These are phyloP conservation scores for Solanum phureja DNA, from an alignment of 257 asterid genomes.

Conservation along the genomic window DNA sequence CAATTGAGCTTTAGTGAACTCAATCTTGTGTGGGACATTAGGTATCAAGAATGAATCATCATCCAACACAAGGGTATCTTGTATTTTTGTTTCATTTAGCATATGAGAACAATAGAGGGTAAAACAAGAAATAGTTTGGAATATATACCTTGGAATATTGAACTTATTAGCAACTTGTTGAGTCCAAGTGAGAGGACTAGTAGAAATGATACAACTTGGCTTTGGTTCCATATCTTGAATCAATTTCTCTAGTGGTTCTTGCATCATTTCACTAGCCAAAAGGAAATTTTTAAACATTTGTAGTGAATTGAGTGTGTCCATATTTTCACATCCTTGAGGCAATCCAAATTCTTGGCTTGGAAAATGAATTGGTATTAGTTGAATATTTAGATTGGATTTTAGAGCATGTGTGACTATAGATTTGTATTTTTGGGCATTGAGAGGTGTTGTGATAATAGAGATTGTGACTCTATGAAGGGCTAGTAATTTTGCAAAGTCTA, in stretches of 20 bases:
- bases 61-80: slow-evolving; percentile 10
- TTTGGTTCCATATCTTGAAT: slow-evolving; percentile 20
- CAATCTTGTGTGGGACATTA: slow-evolving; percentile 33
- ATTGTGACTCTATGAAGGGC: slow-evolving; percentile 24
- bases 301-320: slow-evolving; percentile 29
- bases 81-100: neutral
- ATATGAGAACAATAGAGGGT: slow-evolving; percentile 21
- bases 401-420: slow-evolving; percentile 11
- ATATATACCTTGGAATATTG: slow-evolving; percentile 34
- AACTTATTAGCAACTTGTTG: slow-evolving; percentile 15
- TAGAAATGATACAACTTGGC: slow-evolving; percentile 35
- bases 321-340: slow-evolving; percentile 38
- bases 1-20: slow-evolving; percentile 20
- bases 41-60: slow-evolving; percentile 22
- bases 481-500: slow-evolving; percentile 27
- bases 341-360: slow-evolving; percentile 33
- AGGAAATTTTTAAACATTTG: slow-evolving; percentile 9
- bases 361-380: slow-evolving; percentile 17
- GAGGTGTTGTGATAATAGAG: slow-evolving; percentile 36
- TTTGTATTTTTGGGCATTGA: slow-evolving; percentile 16
- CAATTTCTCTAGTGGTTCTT: slow-evolving; percentile 24
- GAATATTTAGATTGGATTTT: slow-evolving; percentile 14
- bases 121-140: slow-evolving; percentile 55
- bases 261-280: slow-evolving; percentile 20
- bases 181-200: slow-evolving; percentile 29